Conservation (phyloP, 202 grass and related monocot genomes). For the Carex arenaria region DNA sequence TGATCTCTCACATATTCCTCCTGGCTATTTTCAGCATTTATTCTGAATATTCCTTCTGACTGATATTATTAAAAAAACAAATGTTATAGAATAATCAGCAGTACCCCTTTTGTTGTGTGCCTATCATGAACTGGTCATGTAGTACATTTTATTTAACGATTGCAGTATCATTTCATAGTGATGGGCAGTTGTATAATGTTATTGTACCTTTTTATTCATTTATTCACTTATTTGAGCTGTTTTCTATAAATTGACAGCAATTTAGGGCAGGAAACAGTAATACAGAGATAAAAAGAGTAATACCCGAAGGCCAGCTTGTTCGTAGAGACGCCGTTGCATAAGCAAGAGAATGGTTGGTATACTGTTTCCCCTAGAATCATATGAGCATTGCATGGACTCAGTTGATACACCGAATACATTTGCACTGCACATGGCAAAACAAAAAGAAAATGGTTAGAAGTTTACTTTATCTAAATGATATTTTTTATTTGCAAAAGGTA, state of each 20-base stretch:
- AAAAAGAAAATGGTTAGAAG: not conserved
- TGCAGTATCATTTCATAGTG: not conserved
- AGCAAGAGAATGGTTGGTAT: conserved; percentile 88
- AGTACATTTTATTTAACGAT: not conserved
- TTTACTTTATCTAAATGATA: not conserved
- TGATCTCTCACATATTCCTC: conserved; percentile 84
- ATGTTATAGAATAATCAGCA: conserved; percentile 9
- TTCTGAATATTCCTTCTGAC: conserved; percentile 94
- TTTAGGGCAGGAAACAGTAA: not conserved
- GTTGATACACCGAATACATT: conserved; percentile 93
- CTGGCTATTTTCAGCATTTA: conserved; percentile 89
- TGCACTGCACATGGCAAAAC: conserved; percentile 51
- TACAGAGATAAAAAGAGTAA: not conserved
- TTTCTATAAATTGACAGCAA: not conserved
- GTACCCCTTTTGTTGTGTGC: not conserved
- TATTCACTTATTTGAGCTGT: not conserved
- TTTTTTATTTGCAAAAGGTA: not conserved
- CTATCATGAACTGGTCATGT: not conserved
- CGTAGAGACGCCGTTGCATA: conserved; percentile 83
- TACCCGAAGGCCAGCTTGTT: conserved; percentile 79
- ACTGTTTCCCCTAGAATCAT: conserved; percentile 82
- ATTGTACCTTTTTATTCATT: not conserved
- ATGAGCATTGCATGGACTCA: conserved; percentile 92
- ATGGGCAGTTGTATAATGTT: not conserved
- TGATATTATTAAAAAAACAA: conserved; percentile 25